Evolutionary conservation across 768 basidiomycete species (phyloP), one percentile per base, ranked within the genome.

Genomic region (Lactarius pseudohatsudake): DNA sequence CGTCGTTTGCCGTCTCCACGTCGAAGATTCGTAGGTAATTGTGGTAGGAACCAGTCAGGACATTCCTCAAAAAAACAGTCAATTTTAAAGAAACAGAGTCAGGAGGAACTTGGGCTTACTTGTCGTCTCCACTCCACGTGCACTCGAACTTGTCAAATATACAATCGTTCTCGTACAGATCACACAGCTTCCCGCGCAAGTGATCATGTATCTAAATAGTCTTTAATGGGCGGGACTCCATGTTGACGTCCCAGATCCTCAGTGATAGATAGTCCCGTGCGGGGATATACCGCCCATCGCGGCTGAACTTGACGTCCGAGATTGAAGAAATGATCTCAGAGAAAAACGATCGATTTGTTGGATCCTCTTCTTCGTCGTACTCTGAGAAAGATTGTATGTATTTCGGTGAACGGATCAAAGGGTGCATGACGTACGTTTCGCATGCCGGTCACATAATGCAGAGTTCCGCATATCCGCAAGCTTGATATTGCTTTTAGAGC

Each of bases 11-110:
- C 38, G 88, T 87, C 67, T 96, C 93, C 15, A 72, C 86, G 77
- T 98, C 96, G 79, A 94, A 99, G 86, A 99, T 97, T 77, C 95
- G 94, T 91, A 99, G 96, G 81, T 96, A 98, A 80, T 99, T 99
- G 81, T 98, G 96, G 81, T 99, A 99, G 59, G 97, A 98, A 54
- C 97, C 97, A n/a, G 97, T 98, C 70, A 99, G 82, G 66, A 98
- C 94, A 77, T 96, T 89, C 74, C 97, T 99, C 73, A 9, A 28
- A 47, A 64, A 13, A 22, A 53, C 1, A 34, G 34, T 54, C n/a
- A 3, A 15, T 45, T 20, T 61, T n/a, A 54, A 18, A 30, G 26
- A 2, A 22, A 34, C 18, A 26, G 26, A 38, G 10, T 36, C 6
- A n/a, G 61, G 7, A 54, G 57, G 63, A 64, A n/a, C 80, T 81